Base-by-base conservation (phyloP, 129 eudicot species). In the Escallonia herrerae region DNA sequence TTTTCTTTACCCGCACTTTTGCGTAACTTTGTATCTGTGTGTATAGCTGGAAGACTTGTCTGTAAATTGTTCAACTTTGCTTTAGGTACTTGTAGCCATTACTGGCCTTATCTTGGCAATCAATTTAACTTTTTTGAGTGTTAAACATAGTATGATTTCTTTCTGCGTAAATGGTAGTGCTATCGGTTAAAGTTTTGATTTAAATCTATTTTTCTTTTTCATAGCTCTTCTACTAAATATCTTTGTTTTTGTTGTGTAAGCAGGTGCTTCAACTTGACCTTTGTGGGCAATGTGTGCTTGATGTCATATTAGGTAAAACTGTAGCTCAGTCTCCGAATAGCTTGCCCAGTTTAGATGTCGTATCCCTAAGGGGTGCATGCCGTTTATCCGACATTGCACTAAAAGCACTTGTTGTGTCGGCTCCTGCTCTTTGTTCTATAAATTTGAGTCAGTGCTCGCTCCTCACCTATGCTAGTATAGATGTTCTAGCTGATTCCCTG, bases 211-310 rank as follows among this genome's bases (percentile, higher is more conserved):
- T 41, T 10, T 55, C 61, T 40, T 52, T 50, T 10, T 51, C 49
- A 5, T 14, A 8, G 41, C 42, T 38, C 2, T 13, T 46, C 50
- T 58, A 43, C 40, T 38, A 7, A 47, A 62, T 22, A 38, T 72
- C 9, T 13, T 10, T 15, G 14, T 62, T 59, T 15, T 58, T 54
- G 55, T 67, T 63, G 56, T 42, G 56, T 46, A 59, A 69, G 44
- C 81, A 85, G 93, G 87, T 85, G 53, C 87, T 86, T 68, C 88
- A 82, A 66, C 81, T 86, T 5, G 88, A 86, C 45, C 76, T 74
- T 4, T 79, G 87, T 67, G 90, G 90, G 40, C 81, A 82, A 69
- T 74, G 79, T 63, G 57, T 74, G 15, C 65, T 74, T 53, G 83
- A 76, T 63, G 57, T 62, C 67, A 78, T 72, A 10, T 12, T 86